A percentile compares a stretch with the other conserved stretches of the same genome.
These are phyloP conservation scores for Lepidium africanum DNA, from an alignment of 345 rosid species.

Conservation along the genomic window DNA sequence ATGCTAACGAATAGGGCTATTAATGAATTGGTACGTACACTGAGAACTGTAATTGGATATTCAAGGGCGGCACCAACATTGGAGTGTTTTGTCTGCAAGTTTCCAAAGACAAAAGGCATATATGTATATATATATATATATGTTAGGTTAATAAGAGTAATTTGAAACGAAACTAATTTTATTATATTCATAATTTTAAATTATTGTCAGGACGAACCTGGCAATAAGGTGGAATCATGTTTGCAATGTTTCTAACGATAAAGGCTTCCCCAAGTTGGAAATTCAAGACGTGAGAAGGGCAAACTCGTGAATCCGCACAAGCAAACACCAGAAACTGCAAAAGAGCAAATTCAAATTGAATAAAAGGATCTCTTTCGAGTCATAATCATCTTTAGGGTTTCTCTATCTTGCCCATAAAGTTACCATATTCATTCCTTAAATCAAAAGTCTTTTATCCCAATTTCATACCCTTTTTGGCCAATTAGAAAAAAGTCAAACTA, in stretches of 20 bases:
- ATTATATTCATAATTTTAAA: background rate
- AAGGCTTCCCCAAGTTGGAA: conserved; percentile 98
- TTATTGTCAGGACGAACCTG: conserved; percentile 34
- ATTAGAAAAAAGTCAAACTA: background rate
- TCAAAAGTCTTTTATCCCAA: background rate
- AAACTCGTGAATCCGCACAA: conserved; percentile 94
- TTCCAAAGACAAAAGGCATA: conserved; percentile 1
- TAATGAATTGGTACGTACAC: conserved; percentile 35
- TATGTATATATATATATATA: too few species aligned
- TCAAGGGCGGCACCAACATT: conserved; percentile 93
- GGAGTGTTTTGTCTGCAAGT: conserved; percentile 53
- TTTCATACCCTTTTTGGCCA: background rate
- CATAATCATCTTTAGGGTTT: background rate
- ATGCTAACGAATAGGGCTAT: background rate
- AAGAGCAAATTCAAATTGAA: background rate
- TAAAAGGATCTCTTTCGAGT: background rate
- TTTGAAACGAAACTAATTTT: background rate
- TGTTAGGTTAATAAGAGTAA: background rate
- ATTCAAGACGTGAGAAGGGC: conserved; percentile 84
- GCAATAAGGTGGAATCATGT: conserved; percentile 83
- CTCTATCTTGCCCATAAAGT: conserved; percentile 6
- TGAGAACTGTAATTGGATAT: conserved; percentile 86
- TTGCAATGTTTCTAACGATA: conserved; percentile 93
- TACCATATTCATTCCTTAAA: background rate
- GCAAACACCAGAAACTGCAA: conserved; percentile 92